Evolutionary conservation across 805 yeast genomes (phyloP).

Genomic region (Helenozyma rhizophorensis): DNA sequence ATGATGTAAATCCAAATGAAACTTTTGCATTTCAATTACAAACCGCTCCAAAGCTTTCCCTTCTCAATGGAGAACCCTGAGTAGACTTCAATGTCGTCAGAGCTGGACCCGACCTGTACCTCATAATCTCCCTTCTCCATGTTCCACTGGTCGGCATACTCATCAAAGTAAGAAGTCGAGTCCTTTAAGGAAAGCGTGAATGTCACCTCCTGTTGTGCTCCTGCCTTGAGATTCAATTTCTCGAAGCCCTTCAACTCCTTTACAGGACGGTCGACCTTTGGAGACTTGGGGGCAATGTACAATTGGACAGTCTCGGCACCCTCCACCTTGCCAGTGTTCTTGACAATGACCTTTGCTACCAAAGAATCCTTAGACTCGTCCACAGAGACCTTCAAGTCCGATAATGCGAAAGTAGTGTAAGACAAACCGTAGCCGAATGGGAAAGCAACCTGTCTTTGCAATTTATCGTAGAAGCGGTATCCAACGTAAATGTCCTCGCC

Average conservation of each 20-base stretch:
- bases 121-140: constrained; percentile 48
- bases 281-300: constrained; percentile 39
- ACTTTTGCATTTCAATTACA: constrained; percentile 1
- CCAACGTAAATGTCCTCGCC: constrained; percentile 69
- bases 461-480: constrained; percentile 55
- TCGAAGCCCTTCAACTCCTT: constrained; percentile 59
- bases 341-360: constrained; percentile 35
- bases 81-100: constrained; percentile 22
- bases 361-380: constrained; percentile 21
- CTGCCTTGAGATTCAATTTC: constrained; percentile 44
- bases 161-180: constrained; percentile 53
- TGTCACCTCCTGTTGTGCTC: constrained; percentile 35
- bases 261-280: constrained; percentile 45
- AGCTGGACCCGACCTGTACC: constrained; percentile 42
- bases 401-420: constrained; percentile 47
- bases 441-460: constrained; percentile 44
- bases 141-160: constrained; percentile 45
- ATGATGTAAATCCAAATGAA: not conserved
- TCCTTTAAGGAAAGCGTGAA: constrained; percentile 43
- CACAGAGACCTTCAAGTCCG: constrained; percentile 28
- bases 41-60: constrained; percentile 11
- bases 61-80: constrained; percentile 4
- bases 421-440: constrained; percentile 65
- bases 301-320: constrained; percentile 58
- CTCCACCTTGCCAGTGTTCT: constrained; percentile 43